Evolutionary conservation across 139 green algal genomes (phyloP), one percentile per base, ranked within the genome.

Genomic region (Coelastrella sp.): DNA sequence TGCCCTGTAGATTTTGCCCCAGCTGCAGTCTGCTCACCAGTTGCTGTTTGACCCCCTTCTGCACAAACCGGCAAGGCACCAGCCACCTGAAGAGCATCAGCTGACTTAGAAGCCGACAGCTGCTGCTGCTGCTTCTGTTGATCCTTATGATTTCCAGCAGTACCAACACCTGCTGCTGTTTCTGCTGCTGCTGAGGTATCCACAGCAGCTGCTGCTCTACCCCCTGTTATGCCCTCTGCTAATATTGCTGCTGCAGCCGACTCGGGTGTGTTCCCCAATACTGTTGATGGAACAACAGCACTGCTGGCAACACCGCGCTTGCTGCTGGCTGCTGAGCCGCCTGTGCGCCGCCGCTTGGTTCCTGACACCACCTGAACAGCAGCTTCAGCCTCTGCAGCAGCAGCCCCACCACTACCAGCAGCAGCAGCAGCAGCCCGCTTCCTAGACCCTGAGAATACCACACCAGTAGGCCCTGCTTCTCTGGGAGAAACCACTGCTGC

Each of bases 281-380:
- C 57, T 84, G 79, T 15, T 84, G 9, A 49, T 10, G 6, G n/a
- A 9, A 11, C 20, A n/a, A n/a, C 79, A 70, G 57, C 79, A 84
- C 6, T 56, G 68, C 49, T 35, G 63, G 35, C 78, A 15, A 49
- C 24, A 60, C 7, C 78, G 7, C 12, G 49, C 59, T 59, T 58
- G 24, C 81, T 24, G 15, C 24, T 22, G n/a, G 59, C 81, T 7
- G 57, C 81, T 59, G 81, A 24, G 7, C 60, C 81, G 20, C 57
- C 60, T 59, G 81, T 87, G n/a, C 81, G 49, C 11, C 81, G 81
- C 9, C 81, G 59, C 81, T 87, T 87, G 59, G 81, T 59, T 8
- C 81, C 81, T 14, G 35, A 66, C 81, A 58, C 58, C 81, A 74
- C 11, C 20, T 49, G 57, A 11, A 20, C 56, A 49, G 81, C 81